Evolutionary conservation across 2,329 filamentous ascomycete genomes (phyloP), one percentile per base, ranked within the genome.

Genomic region (Colletotrichum eleusines): DNA sequence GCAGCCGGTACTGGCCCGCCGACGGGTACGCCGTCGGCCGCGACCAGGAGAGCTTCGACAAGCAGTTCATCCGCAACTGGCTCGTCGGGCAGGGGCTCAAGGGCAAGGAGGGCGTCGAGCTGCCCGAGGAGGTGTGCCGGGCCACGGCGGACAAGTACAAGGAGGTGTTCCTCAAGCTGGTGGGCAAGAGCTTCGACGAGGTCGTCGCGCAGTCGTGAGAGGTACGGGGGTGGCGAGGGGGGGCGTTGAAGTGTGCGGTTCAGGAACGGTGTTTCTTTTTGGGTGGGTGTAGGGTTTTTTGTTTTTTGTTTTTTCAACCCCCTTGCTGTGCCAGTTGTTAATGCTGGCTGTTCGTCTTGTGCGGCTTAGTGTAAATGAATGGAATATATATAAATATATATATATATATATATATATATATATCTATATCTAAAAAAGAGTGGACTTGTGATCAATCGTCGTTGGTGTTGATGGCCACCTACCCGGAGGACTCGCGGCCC

Each of bases 11-110:
- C 86, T 98, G 95, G 95, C 90, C 91, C 0, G 89, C 87, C 73
- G 90, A 90, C 53, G 86, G 86, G 55, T 97, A 95, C 78, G 87
- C 90, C 78, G 81, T 92, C 23, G 94, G 95, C 2, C 86, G 86
- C 72, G 87, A 92, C 67, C 94, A 97, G 84, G 87, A 91, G 65
- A 96, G 93, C 81, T 96, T 95, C 75, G 95, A 98, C 79, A 98
- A 98, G 86, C 92, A 95, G 83, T 91, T 87, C 76, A 80, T 97
- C 74, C 86, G 95, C 44, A 91, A 98, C 81, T 98, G 94, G 93
- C 81, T 98, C 76, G 91, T 90, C 2, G 82, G 79, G 58, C 85
- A 92, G 69, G 92, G 92, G 0, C 80, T 97, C 68, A 94, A 94
- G 83, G 92, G 91, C 1, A 92, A 92, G 81, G 85, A 91, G 33